Evolutionary conservation across 2,329 filamentous ascomycete genomes (phyloP).

Genomic region (Rhynchosporium graminicola): DNA sequence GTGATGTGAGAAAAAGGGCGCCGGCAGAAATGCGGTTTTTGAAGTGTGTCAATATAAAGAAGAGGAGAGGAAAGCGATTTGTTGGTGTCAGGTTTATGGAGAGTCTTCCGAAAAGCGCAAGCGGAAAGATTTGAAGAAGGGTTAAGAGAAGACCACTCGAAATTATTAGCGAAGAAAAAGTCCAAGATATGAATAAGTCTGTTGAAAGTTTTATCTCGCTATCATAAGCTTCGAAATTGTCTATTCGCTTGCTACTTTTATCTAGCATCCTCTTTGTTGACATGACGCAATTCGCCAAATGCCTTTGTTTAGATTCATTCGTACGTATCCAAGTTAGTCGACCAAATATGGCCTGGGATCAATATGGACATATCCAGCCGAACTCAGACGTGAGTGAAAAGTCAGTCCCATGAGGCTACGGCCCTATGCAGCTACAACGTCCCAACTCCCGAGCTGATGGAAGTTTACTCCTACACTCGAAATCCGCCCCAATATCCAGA

Average conservation of each 20-base stretch:
- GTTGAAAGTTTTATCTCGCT: too few relatives aligned
- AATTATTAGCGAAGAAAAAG: background rate
- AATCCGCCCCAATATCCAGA: slow-evolving; percentile 1
- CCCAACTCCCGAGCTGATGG: background rate
- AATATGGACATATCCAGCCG: too few relatives aligned
- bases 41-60: slow-evolving; percentile 39
- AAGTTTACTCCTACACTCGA: background rate
- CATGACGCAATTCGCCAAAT: background rate
- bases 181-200: background rate
- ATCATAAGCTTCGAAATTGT: too few relatives aligned
- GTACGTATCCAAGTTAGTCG: background rate
- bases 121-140: slow-evolving; percentile 52
- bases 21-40: slow-evolving; percentile 9
- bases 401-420: too few relatives aligned
- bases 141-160: slow-evolving; percentile 45
- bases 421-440: background rate
- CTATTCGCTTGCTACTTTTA: too few relatives aligned
- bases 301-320: background rate
- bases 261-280: background rate
- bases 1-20: slow-evolving; percentile 48
- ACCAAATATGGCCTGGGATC: too few relatives aligned
- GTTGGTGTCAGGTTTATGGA: slow-evolving; percentile 67
- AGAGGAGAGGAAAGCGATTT: slow-evolving; percentile 64
- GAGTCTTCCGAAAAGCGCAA: slow-evolving; percentile 68
- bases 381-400: too few relatives aligned